Conservation (phyloP, 2,329 filamentous ascomycete species). For the Thielaviopsis ethacetica region DNA sequence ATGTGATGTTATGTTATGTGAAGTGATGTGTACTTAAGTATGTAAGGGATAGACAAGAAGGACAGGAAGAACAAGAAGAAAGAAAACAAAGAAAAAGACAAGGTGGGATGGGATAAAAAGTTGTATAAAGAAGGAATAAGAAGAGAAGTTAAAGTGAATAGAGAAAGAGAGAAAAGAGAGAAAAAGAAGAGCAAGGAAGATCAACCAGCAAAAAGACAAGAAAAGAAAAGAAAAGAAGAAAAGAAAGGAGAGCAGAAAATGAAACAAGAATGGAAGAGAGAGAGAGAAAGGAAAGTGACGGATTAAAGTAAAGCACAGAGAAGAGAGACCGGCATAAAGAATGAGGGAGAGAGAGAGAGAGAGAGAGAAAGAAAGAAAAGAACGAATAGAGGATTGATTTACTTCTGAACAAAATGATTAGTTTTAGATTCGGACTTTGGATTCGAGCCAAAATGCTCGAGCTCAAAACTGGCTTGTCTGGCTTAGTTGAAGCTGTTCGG, state of each 20-base stretch:
- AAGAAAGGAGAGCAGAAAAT: not conserved
- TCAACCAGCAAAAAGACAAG: not conserved
- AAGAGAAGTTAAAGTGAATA: not conserved
- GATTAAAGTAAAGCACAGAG: not conserved
- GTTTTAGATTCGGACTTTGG: not conserved
- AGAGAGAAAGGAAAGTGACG: not conserved
- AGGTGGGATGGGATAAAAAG: not conserved
- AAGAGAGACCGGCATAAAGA: not conserved
- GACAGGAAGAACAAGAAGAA: too few relatives aligned
- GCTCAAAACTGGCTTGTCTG: not conserved
- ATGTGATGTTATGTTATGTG: too few relatives aligned
- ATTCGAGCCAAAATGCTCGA: not conserved
- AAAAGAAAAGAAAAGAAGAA: conserved; percentile 1
- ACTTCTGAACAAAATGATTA: not conserved
- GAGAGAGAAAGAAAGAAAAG: not conserved
- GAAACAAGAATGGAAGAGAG: not conserved
- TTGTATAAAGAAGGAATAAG: not conserved
- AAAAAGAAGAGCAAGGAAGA: not conserved
- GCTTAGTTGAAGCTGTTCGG: not conserved
- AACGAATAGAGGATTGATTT: not conserved
- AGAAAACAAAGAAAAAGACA: not conserved
- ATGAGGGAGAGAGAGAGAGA: not conserved
- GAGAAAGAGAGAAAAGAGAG: not conserved
- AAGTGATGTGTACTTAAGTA: too few relatives aligned
- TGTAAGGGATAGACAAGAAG: not conserved